Base-by-base conservation (phyloP, 129 eudicot species). In the Ambrosia trifida region DNA sequence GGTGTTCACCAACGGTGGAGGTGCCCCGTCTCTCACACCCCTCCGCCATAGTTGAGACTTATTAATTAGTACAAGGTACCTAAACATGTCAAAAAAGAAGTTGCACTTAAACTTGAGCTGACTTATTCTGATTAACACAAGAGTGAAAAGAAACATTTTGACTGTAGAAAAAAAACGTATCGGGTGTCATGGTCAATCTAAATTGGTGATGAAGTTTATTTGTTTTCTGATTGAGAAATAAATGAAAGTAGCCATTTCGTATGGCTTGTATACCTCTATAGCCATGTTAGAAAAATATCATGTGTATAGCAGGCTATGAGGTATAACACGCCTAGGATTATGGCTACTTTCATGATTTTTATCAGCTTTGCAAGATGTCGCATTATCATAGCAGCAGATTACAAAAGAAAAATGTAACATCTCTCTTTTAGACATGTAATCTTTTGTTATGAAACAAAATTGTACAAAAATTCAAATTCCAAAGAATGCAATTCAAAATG, bases 401-500 rank as follows among this genome's bases (percentile, higher is more conserved):
- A 19, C 18, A 7, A 1, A 11, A 8, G 17, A 35, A 69, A 30
- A 53, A 69, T 36, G 64, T 52, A 30, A 20, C 4, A 14, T 19
- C 30, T 4, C 36, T 52, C 18, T 69, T 52, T 16, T 31, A 31
- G n/a, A 64, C 17, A 14, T 6, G 14, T 44, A 58, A 30, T 28
- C 9, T n/a, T 33, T 73, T 47, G n/a, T 24, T 73, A 73, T 13
- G 43, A 62, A 30, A 32, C 36, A 8, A 17, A 17, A 60, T 10
- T 61, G 33, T 44, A 52, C 31, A 72, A 58, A 43, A 7, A 45
- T 60, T 72, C 38, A 33, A 18, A 35, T 30, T 59, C 16, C 7
- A n/a, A 44, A 57, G n/a, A 44, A 41, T 14, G 40, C 45, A 44
- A 72, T 28, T 59, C 31, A 41, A 16, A 58, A 43, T 14, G 14